Evolutionary conservation across 352 stramenopile species (phyloP).

Genomic region (Globisporangium nodosum): DNA sequence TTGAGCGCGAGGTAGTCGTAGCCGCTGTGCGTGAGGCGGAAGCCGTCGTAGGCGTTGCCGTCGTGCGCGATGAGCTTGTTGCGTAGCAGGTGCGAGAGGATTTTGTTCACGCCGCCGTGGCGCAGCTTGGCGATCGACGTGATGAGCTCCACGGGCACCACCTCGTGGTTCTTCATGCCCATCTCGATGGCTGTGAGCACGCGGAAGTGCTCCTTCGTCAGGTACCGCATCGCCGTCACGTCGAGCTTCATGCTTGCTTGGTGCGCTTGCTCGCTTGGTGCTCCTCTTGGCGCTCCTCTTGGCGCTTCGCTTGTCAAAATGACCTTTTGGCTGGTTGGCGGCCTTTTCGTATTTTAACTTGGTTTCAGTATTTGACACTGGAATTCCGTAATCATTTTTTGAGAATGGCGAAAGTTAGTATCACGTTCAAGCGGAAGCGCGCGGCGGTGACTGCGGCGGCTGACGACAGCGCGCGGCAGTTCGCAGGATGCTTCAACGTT

Average conservation of each 20-base stretch:
- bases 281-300: neutral
- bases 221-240: slow-evolving; percentile 91
- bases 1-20: slow-evolving; percentile 99
- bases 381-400: neutral
- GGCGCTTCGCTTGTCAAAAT: slow-evolving; percentile 11
- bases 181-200: slow-evolving; percentile 99
- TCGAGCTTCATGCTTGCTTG: slow-evolving; percentile 86
- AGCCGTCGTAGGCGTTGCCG: slow-evolving; percentile 95
- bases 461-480: neutral
- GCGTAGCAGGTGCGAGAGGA: slow-evolving; percentile 94
- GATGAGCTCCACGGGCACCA: slow-evolving; percentile 97
- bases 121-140: slow-evolving; percentile 95
- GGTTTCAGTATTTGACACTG: neutral
- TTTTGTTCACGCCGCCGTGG: slow-evolving; percentile 97
- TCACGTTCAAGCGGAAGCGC: slow-evolving; percentile 26
- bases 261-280: neutral
- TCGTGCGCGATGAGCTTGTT: slow-evolving; percentile 99
- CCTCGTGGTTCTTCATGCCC: slow-evolving; percentile 98
- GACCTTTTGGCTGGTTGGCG: neutral
- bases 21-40: slow-evolving; percentile 97
- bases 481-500: slow-evolving; percentile 7
- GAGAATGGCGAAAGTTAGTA: slow-evolving; percentile 19
- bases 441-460: neutral
- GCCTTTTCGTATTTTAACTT: neutral
- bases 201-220: slow-evolving; percentile 95